These are phyloP conservation scores for Candida morakotiae DNA, from an alignment of 805 yeast genomes.

Conservation along the genomic window DNA sequence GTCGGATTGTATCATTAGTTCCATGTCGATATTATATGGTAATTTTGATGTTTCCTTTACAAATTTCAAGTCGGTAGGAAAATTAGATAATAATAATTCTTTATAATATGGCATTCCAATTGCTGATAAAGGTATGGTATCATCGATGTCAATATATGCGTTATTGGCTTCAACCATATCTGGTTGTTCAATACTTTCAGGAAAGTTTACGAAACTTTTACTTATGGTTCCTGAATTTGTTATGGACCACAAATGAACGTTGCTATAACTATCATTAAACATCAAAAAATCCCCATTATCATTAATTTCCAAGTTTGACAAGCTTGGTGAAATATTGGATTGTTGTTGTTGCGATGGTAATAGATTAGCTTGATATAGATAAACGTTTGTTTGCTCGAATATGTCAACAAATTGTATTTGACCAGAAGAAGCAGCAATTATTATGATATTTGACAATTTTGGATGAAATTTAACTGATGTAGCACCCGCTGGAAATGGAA, in stretches of 20 bases:
- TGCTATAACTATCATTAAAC: constrained; percentile 60
- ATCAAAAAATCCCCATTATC: constrained; percentile 75
- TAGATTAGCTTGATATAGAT: constrained; percentile 64
- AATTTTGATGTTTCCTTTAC: constrained; percentile 57
- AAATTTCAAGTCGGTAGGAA: constrained; percentile 65
- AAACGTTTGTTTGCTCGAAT: constrained; percentile 67
- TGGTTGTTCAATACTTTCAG: constrained; percentile 51
- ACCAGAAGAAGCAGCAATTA: constrained; percentile 73
- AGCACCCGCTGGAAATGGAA: constrained; percentile 89
- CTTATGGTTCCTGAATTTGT: constrained; percentile 22
- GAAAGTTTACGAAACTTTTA: constrained; percentile 32
- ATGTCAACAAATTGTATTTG: constrained; percentile 84
- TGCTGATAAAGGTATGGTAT: constrained; percentile 56
- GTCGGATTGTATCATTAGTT: constrained; percentile 27
- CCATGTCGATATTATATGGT: constrained; percentile 50
- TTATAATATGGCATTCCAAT: constrained; percentile 88
- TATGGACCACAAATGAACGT: constrained; percentile 66
- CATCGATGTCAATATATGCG: constrained; percentile 27
- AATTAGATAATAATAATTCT: constrained; percentile 72
- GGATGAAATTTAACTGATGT: constrained; percentile 83
- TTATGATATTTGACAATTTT: constrained; percentile 68
- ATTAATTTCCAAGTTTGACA: constrained; percentile 52
- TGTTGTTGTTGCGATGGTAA: constrained; percentile 9
- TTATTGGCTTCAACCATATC: constrained; percentile 25
- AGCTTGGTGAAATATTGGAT: constrained; percentile 14